A percentile compares a stretch with the other conserved stretches of the same genome.
Conservation (phyloP, 306 rosid genomes). For the Acacia melanoxylon region DNA sequence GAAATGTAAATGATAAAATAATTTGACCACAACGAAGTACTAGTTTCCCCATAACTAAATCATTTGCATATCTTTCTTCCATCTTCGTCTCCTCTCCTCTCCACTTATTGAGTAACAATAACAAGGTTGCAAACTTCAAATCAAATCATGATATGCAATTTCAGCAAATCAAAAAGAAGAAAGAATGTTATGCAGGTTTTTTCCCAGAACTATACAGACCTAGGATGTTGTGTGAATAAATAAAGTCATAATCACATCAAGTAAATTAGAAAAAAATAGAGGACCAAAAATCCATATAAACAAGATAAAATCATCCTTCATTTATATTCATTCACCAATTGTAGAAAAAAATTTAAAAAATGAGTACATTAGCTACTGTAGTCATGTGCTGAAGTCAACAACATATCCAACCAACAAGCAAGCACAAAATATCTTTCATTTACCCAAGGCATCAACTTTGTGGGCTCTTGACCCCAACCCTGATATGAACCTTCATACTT, state of each 20-base stretch:
- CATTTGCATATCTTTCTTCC: not conserved
- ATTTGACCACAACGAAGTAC: not conserved
- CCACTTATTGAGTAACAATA: not conserved
- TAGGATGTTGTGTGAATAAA: not conserved
- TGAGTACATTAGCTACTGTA: not conserved
- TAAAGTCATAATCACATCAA: not conserved
- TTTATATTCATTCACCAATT: not conserved
- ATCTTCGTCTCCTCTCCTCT: conserved; percentile 1
- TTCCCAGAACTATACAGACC: not conserved
- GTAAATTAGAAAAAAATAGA: not conserved
- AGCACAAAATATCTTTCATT: conserved; percentile 18
- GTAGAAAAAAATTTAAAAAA: not conserved
- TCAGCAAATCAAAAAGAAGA: not conserved
- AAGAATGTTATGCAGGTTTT: not conserved
- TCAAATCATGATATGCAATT: not conserved
- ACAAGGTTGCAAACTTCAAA: not conserved
- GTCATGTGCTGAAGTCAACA: conserved; percentile 4
- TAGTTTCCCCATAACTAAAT: not conserved
- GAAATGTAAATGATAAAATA: not conserved
- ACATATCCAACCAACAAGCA: not conserved
- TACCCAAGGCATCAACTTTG: conserved; percentile 98
- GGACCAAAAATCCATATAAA: not conserved
- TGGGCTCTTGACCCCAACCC: conserved; percentile 87
- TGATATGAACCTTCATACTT: conserved; percentile 87
- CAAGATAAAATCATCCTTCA: not conserved